Evolutionary conservation across 1,284 basidiomycete genomes (phyloP).

Genomic region (Fomitopsis schrenkii): DNA sequence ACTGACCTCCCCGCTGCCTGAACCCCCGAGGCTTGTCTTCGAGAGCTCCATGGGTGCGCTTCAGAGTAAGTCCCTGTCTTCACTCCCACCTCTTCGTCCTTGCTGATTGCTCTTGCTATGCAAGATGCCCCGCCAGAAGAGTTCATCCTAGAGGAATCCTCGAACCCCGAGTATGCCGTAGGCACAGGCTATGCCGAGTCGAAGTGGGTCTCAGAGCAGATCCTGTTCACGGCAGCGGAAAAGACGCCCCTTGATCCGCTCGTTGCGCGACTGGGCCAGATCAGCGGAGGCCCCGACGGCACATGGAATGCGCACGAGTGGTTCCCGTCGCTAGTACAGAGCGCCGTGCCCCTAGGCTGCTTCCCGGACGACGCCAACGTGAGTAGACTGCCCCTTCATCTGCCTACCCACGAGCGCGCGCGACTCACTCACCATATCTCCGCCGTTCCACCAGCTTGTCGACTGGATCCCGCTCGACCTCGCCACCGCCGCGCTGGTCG

Average conservation of each 20-base stretch:
- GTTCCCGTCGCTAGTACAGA: conserved; percentile 40
- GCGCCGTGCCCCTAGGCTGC: conserved; percentile 22
- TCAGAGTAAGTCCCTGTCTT: conserved; percentile 7
- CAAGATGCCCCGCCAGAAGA: conserved; percentile 4
- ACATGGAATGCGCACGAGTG: conserved; percentile 43
- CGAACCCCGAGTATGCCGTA: conserved; percentile 21
- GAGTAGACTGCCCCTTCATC: conserved; percentile 9
- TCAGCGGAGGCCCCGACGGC: conserved; percentile 35
- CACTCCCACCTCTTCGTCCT: background rate
- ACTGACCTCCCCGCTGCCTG: conserved; percentile 15
- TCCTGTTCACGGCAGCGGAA: conserved; percentile 17
- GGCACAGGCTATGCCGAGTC: conserved; percentile 35
- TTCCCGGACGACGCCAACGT: conserved; percentile 24
- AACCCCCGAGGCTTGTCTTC: conserved; percentile 25
- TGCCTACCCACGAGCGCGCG: conserved; percentile 1
- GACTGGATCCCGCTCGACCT: conserved; percentile 24
- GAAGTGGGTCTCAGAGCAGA: conserved; percentile 37
- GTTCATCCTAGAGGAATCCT: background rate
- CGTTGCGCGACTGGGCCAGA: conserved; percentile 40
- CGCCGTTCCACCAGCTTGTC: conserved; percentile 8
- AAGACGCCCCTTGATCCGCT: conserved; percentile 22
- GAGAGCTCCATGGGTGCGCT: conserved; percentile 29
- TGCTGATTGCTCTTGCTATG: background rate
- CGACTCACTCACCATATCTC: background rate
- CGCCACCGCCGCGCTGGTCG: conserved; percentile 20